Evolutionary conservation across 2,329 filamentous ascomycete species (phyloP).

Genomic region (Calonectria pauciramosa): DNA sequence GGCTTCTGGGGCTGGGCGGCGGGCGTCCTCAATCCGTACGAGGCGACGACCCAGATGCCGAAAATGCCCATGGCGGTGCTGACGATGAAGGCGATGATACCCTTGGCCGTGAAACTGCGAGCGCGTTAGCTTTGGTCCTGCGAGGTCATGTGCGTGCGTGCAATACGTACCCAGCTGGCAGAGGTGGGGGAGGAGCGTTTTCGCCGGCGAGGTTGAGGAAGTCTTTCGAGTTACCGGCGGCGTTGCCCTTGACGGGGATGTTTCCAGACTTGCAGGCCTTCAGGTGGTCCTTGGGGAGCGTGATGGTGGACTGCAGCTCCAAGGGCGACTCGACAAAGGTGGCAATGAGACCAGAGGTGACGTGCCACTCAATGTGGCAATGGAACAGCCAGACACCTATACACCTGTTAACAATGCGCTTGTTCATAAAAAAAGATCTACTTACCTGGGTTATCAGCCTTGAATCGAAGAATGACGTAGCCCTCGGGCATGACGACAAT

Average conservation of each 20-base stretch:
- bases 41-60: constrained; percentile 75
- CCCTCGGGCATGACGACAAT: constrained; percentile 75
- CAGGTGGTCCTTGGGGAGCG: constrained; percentile 71
- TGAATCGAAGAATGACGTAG: constrained; percentile 77
- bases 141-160: neutral
- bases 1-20: constrained; percentile 23
- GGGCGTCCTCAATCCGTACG: constrained; percentile 66
- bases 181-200: constrained; percentile 64
- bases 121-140: constrained; percentile 5
- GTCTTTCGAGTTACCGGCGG: constrained; percentile 77
- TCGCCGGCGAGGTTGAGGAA: constrained; percentile 74
- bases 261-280: constrained; percentile 68
- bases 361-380: constrained; percentile 86
- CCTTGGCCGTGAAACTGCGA: constrained; percentile 73
- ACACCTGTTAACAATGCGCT: constrained; percentile 20
- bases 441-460: constrained; percentile 74
- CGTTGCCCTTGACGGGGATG: constrained; percentile 75
- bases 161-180: constrained; percentile 72
- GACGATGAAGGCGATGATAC: constrained; percentile 82
- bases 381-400: constrained; percentile 78
- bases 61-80: constrained; percentile 77
- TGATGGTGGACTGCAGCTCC: constrained; percentile 71
- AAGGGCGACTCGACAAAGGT: constrained; percentile 75
- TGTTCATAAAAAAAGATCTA: constrained; percentile 17
- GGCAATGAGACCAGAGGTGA: constrained; percentile 75